Base-by-base conservation (phyloP, 2,329 filamentous ascomycete genomes). In the Boeremia lycopersici region DNA sequence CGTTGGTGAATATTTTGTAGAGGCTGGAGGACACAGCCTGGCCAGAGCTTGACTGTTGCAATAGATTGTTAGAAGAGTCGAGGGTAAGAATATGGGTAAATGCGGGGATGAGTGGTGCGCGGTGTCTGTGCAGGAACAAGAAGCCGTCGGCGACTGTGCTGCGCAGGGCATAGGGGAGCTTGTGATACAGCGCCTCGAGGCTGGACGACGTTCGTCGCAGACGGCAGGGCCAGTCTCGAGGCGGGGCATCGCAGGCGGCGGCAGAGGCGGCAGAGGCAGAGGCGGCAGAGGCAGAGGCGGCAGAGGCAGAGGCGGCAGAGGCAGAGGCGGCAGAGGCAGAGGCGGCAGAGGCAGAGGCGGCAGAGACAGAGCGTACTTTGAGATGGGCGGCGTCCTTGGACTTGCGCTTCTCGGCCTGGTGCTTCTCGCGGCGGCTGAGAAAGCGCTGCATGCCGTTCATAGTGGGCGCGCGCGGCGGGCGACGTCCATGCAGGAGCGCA, bases 391-490 rank as follows among this genome's bases (percentile, higher is more conserved):
- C 52, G 52, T 68, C 57, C 56, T 73, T 76, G 45, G 68, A 66
- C 34, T 57, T 52, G 62, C 70, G 74, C 62, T 76, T 75, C 59
- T 75, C 74, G 19, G 52, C 41, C 45, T 65, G 65, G 55, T 73
- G 63, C 73, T 79, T 91, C 67, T 90, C 89, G 62, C 88, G 84
- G 63, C 88, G 81, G 74, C 85, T 89, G 56, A 90, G 84, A 72
- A 91, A 87, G 67, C 88, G 86, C 70, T 84, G 86, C 59, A 82
- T 77, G 69, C 76, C 78, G 67, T 77, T 79, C 78, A 81, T 80
- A 59, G 61, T 76, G 61, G 54, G 48, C 55, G 56, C 35, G 33
- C 53, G 29, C n/a, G 43, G 44, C 45, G 43, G 43, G 17, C 26
- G 55, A 43, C 30, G 48, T 54, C 59, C 64, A 68, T 68, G 5